Evolutionary conservation across 768 basidiomycete species (phyloP).

Genomic region (Artomyces pyxidatus): DNA sequence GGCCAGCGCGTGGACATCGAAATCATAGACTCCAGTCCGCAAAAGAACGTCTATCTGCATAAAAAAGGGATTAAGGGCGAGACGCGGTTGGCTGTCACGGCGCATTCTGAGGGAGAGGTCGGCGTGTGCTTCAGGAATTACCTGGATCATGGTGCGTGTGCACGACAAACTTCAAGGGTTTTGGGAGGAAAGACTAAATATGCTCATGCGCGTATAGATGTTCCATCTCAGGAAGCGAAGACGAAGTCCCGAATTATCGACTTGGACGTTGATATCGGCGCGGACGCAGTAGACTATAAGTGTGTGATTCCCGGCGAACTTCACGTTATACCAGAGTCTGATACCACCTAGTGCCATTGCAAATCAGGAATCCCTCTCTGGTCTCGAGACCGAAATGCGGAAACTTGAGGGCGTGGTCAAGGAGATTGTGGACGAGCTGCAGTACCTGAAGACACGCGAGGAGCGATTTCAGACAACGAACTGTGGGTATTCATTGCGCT

Average conservation of each 20-base stretch:
- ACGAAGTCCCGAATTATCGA: slow-evolving; percentile 68
- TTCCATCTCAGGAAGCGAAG: slow-evolving; percentile 32
- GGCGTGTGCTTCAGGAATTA: slow-evolving; percentile 92
- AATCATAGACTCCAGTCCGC: slow-evolving; percentile 80
- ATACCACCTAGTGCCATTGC: slow-evolving; percentile 74
- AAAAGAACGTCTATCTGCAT: slow-evolving; percentile 83
- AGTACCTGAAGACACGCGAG: slow-evolving; percentile 87
- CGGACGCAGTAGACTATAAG: slow-evolving; percentile 99
- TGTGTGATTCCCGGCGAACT: slow-evolving; percentile 30
- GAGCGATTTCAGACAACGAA: slow-evolving; percentile 84
- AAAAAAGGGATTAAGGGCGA: slow-evolving; percentile 87
- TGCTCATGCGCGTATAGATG: not conserved
- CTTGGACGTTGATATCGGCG: slow-evolving; percentile 95
- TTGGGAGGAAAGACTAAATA: not conserved
- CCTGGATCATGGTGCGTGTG: slow-evolving; percentile 59
- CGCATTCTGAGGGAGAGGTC: slow-evolving; percentile 88
- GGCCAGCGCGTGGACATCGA: slow-evolving; percentile 89
- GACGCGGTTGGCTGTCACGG: slow-evolving; percentile 88
- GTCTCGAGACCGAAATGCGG: slow-evolving; percentile 96
- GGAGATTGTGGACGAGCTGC: slow-evolving; percentile 90
- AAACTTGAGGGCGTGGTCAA: slow-evolving; percentile 93
- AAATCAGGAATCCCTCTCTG: slow-evolving; percentile 93
- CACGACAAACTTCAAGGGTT: not conserved
- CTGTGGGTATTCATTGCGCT: slow-evolving; percentile 49
- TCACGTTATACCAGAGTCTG: slow-evolving; percentile 1